Conservation (phyloP, 2,329 filamentous ascomycete genomes). For the Chaetomiaceae sp. region DNA sequence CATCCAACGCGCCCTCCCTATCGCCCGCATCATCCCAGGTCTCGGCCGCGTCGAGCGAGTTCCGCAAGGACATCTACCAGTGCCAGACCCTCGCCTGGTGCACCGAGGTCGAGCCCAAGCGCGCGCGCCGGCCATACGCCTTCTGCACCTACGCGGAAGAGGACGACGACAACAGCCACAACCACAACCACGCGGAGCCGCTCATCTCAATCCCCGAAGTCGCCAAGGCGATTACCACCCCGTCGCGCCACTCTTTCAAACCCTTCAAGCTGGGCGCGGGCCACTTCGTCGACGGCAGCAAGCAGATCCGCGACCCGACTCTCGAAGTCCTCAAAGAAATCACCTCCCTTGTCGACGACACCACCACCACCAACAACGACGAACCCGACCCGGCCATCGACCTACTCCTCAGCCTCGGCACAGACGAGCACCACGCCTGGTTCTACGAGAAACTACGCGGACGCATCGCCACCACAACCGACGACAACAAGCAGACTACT, state of each 20-base stretch:
- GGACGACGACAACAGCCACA: constrained; percentile 8
- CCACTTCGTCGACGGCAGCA: constrained; percentile 25
- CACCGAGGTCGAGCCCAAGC: constrained; percentile 20
- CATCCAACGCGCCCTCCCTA: neutral
- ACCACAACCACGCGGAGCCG: neutral
- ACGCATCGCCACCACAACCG: neutral
- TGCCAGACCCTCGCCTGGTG: constrained; percentile 25
- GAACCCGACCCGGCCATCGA: constrained; percentile 20
- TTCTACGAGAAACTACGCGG: constrained; percentile 21
- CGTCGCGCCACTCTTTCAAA: constrained; percentile 21
- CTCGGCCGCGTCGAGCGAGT: constrained; percentile 15
- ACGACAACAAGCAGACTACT: constrained; percentile 1
- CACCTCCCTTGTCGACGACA: constrained; percentile 15
- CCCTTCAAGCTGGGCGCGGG: constrained; percentile 23
- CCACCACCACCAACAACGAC: neutral
- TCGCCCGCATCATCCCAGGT: constrained; percentile 7
- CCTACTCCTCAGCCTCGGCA: constrained; percentile 21
- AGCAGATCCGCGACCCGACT: constrained; percentile 22
- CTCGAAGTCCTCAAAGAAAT: constrained; percentile 23
- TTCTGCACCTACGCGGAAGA: constrained; percentile 25
- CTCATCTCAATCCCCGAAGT: constrained; percentile 23
- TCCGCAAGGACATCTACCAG: constrained; percentile 20
- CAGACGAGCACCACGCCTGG: constrained; percentile 23
- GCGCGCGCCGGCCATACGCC: constrained; percentile 18
- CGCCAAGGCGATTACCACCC: constrained; percentile 24